phyloP scores from a whole-genome alignment of 2,329 filamentous ascomycete species.

The Decorospora gaudefroyi region DNA sequence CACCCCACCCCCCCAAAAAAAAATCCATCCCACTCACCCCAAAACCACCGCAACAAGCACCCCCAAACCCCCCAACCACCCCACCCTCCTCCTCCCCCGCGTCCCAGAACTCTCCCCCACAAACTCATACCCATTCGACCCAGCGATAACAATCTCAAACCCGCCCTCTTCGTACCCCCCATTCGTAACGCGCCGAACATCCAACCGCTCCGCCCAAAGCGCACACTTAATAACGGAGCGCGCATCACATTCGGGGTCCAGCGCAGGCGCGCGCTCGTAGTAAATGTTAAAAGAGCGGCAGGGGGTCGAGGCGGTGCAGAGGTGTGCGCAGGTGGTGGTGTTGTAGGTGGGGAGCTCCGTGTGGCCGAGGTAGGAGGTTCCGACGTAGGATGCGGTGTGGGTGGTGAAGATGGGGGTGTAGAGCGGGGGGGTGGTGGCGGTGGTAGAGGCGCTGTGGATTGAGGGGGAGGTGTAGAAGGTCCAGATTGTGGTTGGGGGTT shows the following conservation, averaged over 20 bases:
- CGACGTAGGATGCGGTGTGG: slow-evolving; percentile 3
- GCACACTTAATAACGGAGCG: slow-evolving; percentile 12
- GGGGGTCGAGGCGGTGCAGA: no score
- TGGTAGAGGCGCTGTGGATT: neutral
- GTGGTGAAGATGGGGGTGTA: neutral
- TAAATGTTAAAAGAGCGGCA: slow-evolving; percentile 10
- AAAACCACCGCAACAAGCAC: no score
- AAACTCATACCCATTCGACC: slow-evolving; percentile 9
- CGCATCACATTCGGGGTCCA: slow-evolving; percentile 1
- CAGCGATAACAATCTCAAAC: slow-evolving; percentile 8
- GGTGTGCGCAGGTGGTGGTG: neutral
- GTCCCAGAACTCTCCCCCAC: no score
- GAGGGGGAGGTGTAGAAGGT: slow-evolving; percentile 1
- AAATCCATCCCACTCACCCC: no score
- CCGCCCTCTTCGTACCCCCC: slow-evolving; percentile 8
- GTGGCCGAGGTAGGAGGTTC: slow-evolving; percentile 1
- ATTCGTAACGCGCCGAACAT: neutral
- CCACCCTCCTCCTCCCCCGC: no score
- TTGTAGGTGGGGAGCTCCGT: slow-evolving; percentile 4
- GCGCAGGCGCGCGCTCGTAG: slow-evolving; percentile 8
- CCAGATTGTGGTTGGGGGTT: neutral
- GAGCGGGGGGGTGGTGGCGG: neutral
- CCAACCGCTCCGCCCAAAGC: slow-evolving; percentile 6
- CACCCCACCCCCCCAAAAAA: no score
- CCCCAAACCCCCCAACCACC: no score